A percentile compares a stretch with the other conserved stretches of the same genome.
Evolutionary conservation across 2,329 filamentous ascomycete species (phyloP).

Genomic region (Herpomyces periplanetae): DNA sequence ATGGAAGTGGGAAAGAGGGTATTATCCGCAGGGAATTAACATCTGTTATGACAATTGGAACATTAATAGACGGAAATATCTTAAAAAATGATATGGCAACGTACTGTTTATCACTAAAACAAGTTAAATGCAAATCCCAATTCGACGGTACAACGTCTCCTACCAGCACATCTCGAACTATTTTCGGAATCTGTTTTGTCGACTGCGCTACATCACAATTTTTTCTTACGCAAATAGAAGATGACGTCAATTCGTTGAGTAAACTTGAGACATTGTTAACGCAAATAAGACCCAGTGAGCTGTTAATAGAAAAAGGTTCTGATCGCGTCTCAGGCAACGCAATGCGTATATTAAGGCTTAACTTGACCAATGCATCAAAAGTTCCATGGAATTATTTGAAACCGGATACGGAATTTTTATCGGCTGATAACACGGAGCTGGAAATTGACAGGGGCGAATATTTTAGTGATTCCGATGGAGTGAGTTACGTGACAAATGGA

Average conservation of each 20-base stretch:
- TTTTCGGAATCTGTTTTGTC: conserved; percentile 69
- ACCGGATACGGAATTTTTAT: conserved; percentile 56
- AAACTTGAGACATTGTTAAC: conserved; percentile 91
- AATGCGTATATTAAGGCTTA: conserved; percentile 68
- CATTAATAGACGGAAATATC: conserved; percentile 80
- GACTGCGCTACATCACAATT: conserved; percentile 90
- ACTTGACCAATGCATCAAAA: conserved; percentile 63
- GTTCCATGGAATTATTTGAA: conserved; percentile 90
- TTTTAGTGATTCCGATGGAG: too few relatives aligned
- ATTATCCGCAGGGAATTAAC: conserved; percentile 67
- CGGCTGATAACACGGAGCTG: conserved; percentile 35
- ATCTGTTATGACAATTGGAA: conserved; percentile 63
- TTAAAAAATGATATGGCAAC: conserved; percentile 90
- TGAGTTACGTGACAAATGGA: too few relatives aligned
- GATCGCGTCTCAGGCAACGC: conserved; percentile 34
- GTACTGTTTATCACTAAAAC: conserved; percentile 72
- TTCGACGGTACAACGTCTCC: too few relatives aligned
- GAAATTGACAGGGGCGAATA: conserved; percentile 47
- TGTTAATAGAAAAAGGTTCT: conserved; percentile 35
- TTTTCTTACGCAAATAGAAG: conserved; percentile 56
- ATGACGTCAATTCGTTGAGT: conserved; percentile 69
- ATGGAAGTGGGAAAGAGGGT: conserved; percentile 39
- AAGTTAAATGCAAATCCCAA: conserved; percentile 20
- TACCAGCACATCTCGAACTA: conserved; percentile 29
- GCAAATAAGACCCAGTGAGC: conserved; percentile 52